Evolutionary conservation across 106 monocot species (phyloP).

Genomic region (Dendrobium officinale): DNA sequence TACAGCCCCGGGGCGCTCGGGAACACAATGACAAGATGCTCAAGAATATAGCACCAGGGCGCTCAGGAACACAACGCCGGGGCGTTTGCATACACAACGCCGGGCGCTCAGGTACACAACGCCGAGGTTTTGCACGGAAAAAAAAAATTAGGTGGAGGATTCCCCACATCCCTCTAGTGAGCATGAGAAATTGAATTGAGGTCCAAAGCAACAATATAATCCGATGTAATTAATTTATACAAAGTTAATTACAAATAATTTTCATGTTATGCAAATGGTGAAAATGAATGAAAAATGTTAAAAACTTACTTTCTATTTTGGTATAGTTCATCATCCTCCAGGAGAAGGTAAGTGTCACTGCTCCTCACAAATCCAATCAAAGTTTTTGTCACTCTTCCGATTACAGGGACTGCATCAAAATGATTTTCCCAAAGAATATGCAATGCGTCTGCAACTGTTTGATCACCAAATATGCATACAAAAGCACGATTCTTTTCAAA

Average conservation of each 20-base stretch:
- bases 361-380: conserved; percentile 29
- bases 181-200: too few species aligned
- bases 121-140: too few species aligned
- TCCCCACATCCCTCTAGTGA: too few species aligned
- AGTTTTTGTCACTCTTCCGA: conserved; percentile 16
- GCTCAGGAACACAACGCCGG: too few species aligned
- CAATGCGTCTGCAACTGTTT: conserved; percentile 27
- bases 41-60: too few species aligned
- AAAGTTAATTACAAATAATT: not conserved
- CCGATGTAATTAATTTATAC: not conserved
- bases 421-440: conserved; percentile 30
- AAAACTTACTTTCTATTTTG: conserved; percentile 27
- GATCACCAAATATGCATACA: conserved; percentile 18
- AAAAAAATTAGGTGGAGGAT: too few species aligned
- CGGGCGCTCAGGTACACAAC: too few species aligned
- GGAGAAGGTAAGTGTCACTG: conserved; percentile 23
- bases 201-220: too few species aligned
- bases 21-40: too few species aligned
- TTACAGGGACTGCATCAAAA: conserved; percentile 20
- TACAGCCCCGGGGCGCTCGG: too few species aligned
- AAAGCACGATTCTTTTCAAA: conserved; percentile 11
- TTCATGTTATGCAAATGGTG: not conserved
- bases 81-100: too few species aligned
- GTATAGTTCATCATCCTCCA: conserved; percentile 33
- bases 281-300: not conserved